Base-by-base conservation (phyloP, 106 monocot genomes). In the Phalaenopsis aphrodite region DNA sequence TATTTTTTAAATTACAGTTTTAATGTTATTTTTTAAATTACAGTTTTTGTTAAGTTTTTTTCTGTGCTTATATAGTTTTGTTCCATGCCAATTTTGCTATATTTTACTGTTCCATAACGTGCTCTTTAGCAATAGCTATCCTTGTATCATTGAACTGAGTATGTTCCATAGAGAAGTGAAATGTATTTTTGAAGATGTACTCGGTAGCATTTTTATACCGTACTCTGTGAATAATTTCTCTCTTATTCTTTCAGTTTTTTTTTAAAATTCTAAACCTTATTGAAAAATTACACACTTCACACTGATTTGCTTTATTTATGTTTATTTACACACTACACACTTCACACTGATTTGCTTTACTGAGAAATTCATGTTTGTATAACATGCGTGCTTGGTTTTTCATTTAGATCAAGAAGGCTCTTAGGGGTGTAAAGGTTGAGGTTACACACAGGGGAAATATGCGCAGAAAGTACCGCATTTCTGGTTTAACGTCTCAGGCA, bases 351-450 rank as follows among this genome's bases (percentile, higher is more conserved):
- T 65, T 65, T 23, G 2, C 12, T 52, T 52, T 10, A 65, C 24
- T 14, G 30, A 30, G 30, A 65, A 65, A 65, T 21, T 30, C 21
- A 65, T 65, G 64, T 0, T 12, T 12, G 12, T 52, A 39, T 14
- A 12, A 69, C 4, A 3, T 69, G 69, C 69, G 4, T 69, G 38
- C 37, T 45, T 74, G 39, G 39, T 17, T 74, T 42, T 15, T 15
- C 18, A 45, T 45, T 18, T 85, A 93, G 90, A 88, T 93, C 38
- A 93, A 93, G 77, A 93, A 81, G 78, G 93, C 88, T 78, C 88
- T 93, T 81, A 81, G 88, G 77, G 93, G 90, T 41, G 85, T 93
- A 10, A 93, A 90, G 77, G 85, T 93, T 81, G 93, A 93, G 78
- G 93, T 93, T 18, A 93, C 93, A 41, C 90, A 93, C 75, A 80